Evolutionary conservation across 2,329 filamentous ascomycete species (phyloP).

Genomic region (Cryphonectria carpinicola): DNA sequence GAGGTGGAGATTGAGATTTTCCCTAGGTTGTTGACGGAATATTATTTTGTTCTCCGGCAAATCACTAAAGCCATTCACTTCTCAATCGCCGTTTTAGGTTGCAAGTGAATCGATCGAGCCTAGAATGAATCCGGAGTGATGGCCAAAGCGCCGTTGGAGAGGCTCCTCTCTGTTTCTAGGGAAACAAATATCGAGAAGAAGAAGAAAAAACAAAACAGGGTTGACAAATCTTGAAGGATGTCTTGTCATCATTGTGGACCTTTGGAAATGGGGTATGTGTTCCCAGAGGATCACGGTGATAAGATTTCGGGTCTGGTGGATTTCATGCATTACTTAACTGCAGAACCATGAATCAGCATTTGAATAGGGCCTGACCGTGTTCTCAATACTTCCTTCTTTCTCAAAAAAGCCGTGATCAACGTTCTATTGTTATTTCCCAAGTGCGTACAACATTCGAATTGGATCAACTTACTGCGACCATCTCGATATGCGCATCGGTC

Average conservation of each 20-base stretch:
- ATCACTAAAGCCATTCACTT: background rate
- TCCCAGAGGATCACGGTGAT: background rate
- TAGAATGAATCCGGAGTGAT: too few species aligned
- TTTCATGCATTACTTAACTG: background rate
- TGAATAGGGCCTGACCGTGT: background rate
- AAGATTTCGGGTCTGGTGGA: background rate
- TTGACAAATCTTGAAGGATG: background rate
- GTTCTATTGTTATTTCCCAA: background rate
- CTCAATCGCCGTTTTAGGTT: background rate
- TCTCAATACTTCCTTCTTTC: background rate
- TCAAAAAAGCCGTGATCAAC: background rate
- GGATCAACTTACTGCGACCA: background rate
- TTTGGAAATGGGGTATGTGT: background rate
- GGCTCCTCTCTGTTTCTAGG: background rate
- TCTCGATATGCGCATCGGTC: background rate
- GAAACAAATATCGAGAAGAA: background rate
- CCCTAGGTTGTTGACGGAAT: too few species aligned
- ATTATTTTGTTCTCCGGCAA: too few species aligned
- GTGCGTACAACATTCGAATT: background rate
- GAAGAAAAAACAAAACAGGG: too few species aligned
- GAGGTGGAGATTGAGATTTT: too few species aligned
- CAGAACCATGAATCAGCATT: background rate
- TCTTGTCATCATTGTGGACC: background rate
- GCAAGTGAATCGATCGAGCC: too few species aligned
- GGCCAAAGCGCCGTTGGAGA: background rate